Percentiles rank a stretch among this genome's conserved stretches.
These are phyloP conservation scores for Mycena kentingensis DNA, from an alignment of 768 basidiomycete genomes.

Conservation along the genomic window DNA sequence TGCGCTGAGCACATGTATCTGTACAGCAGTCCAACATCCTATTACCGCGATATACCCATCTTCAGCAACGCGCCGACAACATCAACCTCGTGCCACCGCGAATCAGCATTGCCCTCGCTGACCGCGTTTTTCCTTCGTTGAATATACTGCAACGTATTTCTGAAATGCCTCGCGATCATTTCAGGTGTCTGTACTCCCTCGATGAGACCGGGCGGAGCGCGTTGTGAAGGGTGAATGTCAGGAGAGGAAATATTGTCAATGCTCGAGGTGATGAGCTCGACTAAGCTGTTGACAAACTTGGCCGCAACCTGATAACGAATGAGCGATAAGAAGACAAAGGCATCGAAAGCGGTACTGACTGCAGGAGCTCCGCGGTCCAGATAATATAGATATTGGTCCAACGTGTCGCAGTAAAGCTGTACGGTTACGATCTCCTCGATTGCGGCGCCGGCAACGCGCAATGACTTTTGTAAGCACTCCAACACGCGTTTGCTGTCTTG, in stretches of 20 bases:
- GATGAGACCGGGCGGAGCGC: constrained; percentile 84
- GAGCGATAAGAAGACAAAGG: neutral
- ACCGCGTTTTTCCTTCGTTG: constrained; percentile 67
- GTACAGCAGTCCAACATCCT: neutral
- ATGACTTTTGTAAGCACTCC: constrained; percentile 95
- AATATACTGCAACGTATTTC: constrained; percentile 85
- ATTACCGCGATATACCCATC: constrained; percentile 74
- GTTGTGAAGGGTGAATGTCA: constrained; percentile 85
- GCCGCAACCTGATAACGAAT: constrained; percentile 72
- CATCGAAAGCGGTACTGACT: constrained; percentile 49
- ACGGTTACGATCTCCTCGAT: constrained; percentile 97
- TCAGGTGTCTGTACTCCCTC: constrained; percentile 93
- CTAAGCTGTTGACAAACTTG: constrained; percentile 95
- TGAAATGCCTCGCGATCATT: constrained; percentile 92
- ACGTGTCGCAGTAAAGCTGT: constrained; percentile 93
- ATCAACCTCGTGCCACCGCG: constrained; percentile 86
- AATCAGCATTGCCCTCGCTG: constrained; percentile 45
- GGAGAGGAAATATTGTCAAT: constrained; percentile 90
- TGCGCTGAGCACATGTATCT: too few species aligned
- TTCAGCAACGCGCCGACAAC: constrained; percentile 86
- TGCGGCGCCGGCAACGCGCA: constrained; percentile 93
- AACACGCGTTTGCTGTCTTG: constrained; percentile 97
- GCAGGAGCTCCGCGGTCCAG: constrained; percentile 91
- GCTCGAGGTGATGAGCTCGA: constrained; percentile 91
- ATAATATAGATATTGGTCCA: constrained; percentile 96